phyloP scores from a whole-genome alignment of 192 early-diverging fungal species.

The Neocallimastix lanati region DNA sequence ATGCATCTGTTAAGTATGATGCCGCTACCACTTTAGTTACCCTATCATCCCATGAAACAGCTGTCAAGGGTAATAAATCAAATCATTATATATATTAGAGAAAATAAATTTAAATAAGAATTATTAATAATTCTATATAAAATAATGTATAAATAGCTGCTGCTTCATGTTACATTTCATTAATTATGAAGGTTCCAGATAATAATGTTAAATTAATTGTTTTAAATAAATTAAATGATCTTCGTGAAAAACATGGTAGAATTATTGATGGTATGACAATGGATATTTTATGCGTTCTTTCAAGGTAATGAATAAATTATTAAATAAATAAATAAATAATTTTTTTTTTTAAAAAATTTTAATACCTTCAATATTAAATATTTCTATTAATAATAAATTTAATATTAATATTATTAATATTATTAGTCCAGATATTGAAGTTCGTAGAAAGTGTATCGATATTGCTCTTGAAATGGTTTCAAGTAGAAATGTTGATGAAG shows the following conservation, averaged over 20 bases:
- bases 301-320: conserved; percentile 34
- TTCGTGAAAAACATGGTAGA: conserved; percentile 73
- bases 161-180: conserved; percentile 74
- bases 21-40: conserved; percentile 82
- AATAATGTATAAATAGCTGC: conserved; percentile 37
- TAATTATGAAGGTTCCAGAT: conserved; percentile 82
- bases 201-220: conserved; percentile 98
- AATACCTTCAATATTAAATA: too few relatives aligned
- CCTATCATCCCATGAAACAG: conserved; percentile 69
- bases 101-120: too few relatives aligned
- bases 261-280: conserved; percentile 86
- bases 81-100: too few relatives aligned
- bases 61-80: conserved; percentile 53
- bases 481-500: conserved; percentile 79
- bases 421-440: conserved; percentile 87
- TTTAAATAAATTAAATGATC: conserved; percentile 70
- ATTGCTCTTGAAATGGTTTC: conserved; percentile 86
- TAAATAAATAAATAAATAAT: too few relatives aligned
- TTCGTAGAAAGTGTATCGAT: conserved; percentile 66
- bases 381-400: too few relatives aligned
- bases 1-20: conserved; percentile 90
- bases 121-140: neutral
- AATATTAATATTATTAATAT: too few relatives aligned
- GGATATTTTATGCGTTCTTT: conserved; percentile 83
- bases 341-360: too few relatives aligned